Conservation (phyloP, 805 yeast species). For the Metschnikowia picachoensis region DNA sequence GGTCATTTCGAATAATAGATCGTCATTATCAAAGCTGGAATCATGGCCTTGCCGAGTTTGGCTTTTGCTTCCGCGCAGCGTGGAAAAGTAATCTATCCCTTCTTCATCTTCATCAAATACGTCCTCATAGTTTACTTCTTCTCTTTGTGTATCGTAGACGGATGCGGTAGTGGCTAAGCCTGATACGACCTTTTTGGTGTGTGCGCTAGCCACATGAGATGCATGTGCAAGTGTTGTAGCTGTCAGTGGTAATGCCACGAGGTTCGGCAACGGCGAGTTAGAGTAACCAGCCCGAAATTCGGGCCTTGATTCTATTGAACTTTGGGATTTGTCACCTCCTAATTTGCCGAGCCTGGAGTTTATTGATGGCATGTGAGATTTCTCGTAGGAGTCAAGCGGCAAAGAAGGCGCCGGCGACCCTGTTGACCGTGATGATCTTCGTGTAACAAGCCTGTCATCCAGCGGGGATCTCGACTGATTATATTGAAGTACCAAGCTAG, state of each 20-base stretch:
- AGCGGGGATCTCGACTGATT: constrained; percentile 9
- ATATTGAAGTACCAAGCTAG: constrained; percentile 41
- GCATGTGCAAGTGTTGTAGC: constrained; percentile 26
- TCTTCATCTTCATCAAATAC: constrained; percentile 49
- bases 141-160: constrained; percentile 19
- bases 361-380: constrained; percentile 30
- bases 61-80: constrained; percentile 1
- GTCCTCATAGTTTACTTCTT: constrained; percentile 31
- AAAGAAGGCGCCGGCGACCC: constrained; percentile 14
- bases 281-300: background rate
- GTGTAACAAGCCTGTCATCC: constrained; percentile 24
- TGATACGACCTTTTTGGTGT: constrained; percentile 15
- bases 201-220: constrained; percentile 3
- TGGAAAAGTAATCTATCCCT: constrained; percentile 11
- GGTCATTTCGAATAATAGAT: constrained; percentile 20
- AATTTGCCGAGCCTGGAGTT: constrained; percentile 28
- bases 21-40: constrained; percentile 18
- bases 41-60: constrained; percentile 4
- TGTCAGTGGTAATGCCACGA: constrained; percentile 19
- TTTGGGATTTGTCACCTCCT: constrained; percentile 1
- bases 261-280: constrained; percentile 17
- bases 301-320: background rate
- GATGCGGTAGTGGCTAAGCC: constrained; percentile 39
- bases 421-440: constrained; percentile 22
- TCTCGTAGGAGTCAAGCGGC: constrained; percentile 26